Evolutionary conservation across 2,329 filamentous ascomycete species (phyloP).

Genomic region (Ceratocystis destructans): DNA sequence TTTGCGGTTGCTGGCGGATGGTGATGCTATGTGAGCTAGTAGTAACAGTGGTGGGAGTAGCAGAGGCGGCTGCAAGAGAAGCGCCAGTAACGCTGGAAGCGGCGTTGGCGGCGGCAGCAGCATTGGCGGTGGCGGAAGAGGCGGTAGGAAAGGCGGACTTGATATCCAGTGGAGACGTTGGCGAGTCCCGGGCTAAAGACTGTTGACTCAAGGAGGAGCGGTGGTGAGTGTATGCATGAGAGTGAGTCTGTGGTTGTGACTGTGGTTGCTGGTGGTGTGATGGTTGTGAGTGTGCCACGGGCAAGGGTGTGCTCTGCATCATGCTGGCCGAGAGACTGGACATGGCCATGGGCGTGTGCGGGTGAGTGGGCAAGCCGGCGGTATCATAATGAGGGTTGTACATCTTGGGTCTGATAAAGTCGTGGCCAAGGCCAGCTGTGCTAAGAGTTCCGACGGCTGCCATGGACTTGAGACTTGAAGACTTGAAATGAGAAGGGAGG

Average conservation of each 20-base stretch:
- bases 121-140: not conserved
- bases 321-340: slow-evolving; percentile 8
- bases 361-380: slow-evolving; percentile 1
- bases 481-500: not conserved
- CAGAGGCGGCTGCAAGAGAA: not conserved
- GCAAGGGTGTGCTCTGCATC: not conserved
- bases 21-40: slow-evolving; percentile 27
- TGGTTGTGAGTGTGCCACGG: slow-evolving; percentile 6
- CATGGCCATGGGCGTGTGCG: slow-evolving; percentile 13
- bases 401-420: slow-evolving; percentile 18
- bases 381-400: slow-evolving; percentile 12
- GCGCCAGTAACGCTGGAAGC: not conserved
- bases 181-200: slow-evolving; percentile 1
- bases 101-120: not conserved
- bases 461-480: slow-evolving; percentile 13
- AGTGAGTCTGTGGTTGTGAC: not conserved
- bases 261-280: not conserved
- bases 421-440: slow-evolving; percentile 16
- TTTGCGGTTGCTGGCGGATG: slow-evolving; percentile 53
- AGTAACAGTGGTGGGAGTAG: slow-evolving; percentile 5
- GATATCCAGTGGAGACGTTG: not conserved
- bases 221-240: slow-evolving; percentile 5
- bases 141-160: slow-evolving; percentile 1
- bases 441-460: slow-evolving; percentile 15
- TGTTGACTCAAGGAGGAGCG: slow-evolving; percentile 10